phyloP scores from a whole-genome alignment of 306 rosid genomes.

The Sesbania bispinosa region DNA sequence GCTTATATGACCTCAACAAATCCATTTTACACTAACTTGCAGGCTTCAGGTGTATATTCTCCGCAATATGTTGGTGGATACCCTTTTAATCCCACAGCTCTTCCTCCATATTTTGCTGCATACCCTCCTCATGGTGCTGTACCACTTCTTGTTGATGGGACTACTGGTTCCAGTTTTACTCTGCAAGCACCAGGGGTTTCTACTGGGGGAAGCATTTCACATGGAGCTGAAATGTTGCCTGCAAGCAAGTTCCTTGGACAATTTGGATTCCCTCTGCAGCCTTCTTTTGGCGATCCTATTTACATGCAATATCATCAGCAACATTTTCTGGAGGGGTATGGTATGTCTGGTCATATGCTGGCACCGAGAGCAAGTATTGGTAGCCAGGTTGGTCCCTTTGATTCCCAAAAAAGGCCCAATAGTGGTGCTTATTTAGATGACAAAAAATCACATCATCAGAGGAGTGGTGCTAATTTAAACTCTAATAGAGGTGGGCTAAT shows the following conservation, averaged over 20 bases:
- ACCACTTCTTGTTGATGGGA: constrained; percentile 47
- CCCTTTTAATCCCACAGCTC: constrained; percentile 38
- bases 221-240: constrained; percentile 45
- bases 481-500: constrained; percentile 46
- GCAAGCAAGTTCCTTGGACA: constrained; percentile 47
- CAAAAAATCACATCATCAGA: constrained; percentile 38
- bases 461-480: constrained; percentile 36
- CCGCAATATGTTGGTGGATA: constrained; percentile 45
- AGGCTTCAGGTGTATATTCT: constrained; percentile 34
- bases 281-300: constrained; percentile 45
- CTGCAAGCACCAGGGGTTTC: constrained; percentile 40
- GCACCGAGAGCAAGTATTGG: constrained; percentile 35
- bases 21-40: constrained; percentile 40
- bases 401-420: constrained; percentile 32
- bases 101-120: constrained; percentile 45
- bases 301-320: constrained; percentile 51
- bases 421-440: constrained; percentile 42
- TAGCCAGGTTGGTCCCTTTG: constrained; percentile 34
- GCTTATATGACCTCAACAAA: constrained; percentile 50
- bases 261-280: constrained; percentile 41
- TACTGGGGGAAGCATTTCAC: constrained; percentile 40
- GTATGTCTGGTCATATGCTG: constrained; percentile 34
- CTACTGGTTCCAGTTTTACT: constrained; percentile 39
- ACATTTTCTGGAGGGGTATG: constrained; percentile 43
- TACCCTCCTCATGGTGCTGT: constrained; percentile 46